A percentile compares a stretch with the other conserved stretches of the same genome.
These are phyloP conservation scores for Salix koriyanagi DNA, from an alignment of 345 rosid genomes.

Conservation along the genomic window DNA sequence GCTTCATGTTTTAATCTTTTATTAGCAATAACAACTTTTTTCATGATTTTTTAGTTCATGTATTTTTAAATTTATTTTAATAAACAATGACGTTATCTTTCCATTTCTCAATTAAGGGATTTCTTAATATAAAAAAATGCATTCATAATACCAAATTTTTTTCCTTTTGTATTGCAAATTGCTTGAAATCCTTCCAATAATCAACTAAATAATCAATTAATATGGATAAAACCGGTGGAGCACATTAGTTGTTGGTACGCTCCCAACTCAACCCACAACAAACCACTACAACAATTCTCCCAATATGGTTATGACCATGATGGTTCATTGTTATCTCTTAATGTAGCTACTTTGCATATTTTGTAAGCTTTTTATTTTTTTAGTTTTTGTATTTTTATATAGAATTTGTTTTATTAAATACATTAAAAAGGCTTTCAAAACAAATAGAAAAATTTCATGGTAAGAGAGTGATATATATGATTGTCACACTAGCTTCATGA, in stretches of 20 bases:
- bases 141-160: too few relatives aligned
- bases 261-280: conserved; percentile 60
- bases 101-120: too few relatives aligned
- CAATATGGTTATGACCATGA: conserved; percentile 65
- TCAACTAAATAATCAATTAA: too few relatives aligned
- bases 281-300: conserved; percentile 60
- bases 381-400: not conserved
- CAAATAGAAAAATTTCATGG: not conserved
- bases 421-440: not conserved
- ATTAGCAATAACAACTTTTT: too few relatives aligned
- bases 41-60: too few relatives aligned
- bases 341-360: conserved; percentile 63
- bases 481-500: not conserved
- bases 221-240: conserved; percentile 19
- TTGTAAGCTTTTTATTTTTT: conserved; percentile 29
- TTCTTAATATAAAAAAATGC: too few relatives aligned
- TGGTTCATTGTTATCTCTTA: conserved; percentile 56
- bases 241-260: conserved; percentile 59
- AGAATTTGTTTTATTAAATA: too few relatives aligned
- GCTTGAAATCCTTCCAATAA: too few relatives aligned
- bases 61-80: too few relatives aligned
- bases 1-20: too few relatives aligned
- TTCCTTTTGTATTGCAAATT: too few relatives aligned
- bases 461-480: not conserved
- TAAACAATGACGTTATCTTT: too few relatives aligned